phyloP scores from a whole-genome alignment of 768 basidiomycete species.

The Kwoniella pini region DNA sequence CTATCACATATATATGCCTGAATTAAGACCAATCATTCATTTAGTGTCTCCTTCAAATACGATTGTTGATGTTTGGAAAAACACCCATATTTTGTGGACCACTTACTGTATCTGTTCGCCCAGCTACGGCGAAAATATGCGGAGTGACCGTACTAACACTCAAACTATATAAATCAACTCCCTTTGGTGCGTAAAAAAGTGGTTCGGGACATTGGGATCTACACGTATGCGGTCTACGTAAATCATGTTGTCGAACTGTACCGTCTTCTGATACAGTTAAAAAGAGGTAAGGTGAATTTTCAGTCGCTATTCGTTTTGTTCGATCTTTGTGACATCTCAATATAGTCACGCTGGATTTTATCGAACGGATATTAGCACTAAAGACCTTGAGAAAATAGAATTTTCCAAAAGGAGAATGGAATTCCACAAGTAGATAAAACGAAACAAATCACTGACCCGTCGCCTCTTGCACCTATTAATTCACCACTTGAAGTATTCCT shows the following conservation, averaged over 20 bases:
- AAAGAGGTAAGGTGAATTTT: conserved; percentile 42
- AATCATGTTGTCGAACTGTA: conserved; percentile 81
- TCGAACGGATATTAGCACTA: too few species aligned
- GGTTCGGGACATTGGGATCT: conserved; percentile 66
- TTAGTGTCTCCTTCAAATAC: neutral
- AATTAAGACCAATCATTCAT: conserved; percentile 1
- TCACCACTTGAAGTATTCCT: conserved; percentile 41
- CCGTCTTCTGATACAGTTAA: conserved; percentile 66
- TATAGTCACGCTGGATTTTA: conserved; percentile 44
- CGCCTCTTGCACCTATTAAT: conserved; percentile 26
- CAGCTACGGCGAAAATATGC: conserved; percentile 81
- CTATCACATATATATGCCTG: conserved; percentile 84
- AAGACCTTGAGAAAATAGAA: too few species aligned
- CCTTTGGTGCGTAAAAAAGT: conserved; percentile 62
- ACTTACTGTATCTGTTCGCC: conserved; percentile 73
- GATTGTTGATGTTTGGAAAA: too few species aligned
- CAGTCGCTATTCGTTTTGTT: conserved; percentile 74
- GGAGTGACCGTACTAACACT: conserved; percentile 76
- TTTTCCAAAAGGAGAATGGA: too few species aligned
- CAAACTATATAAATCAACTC: conserved; percentile 68
- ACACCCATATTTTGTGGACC: too few species aligned
- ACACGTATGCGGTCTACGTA: conserved; percentile 72
- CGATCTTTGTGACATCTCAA: conserved; percentile 69
- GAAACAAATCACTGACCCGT: conserved; percentile 38
- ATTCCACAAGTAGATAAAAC: too few species aligned